phyloP scores from a whole-genome alignment of 352 stramenopile genomes.

The Globisporangium middletonii region DNA sequence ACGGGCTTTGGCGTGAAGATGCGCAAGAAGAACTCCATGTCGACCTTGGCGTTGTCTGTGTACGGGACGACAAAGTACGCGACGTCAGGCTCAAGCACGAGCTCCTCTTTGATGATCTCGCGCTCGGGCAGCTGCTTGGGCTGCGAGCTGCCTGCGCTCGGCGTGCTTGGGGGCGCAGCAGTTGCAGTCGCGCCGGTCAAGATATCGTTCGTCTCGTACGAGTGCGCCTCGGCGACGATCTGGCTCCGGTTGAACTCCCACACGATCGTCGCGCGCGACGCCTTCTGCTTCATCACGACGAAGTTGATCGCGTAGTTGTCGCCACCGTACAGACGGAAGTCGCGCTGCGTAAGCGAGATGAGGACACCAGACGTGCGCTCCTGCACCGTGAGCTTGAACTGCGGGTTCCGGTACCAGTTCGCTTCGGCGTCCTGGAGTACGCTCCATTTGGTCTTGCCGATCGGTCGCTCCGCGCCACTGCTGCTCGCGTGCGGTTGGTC shows the following conservation, averaged over 20 bases:
- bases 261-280: slow-evolving; percentile 38
- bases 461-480: slow-evolving; percentile 21
- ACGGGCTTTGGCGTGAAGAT: slow-evolving; percentile 77
- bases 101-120: slow-evolving; percentile 70
- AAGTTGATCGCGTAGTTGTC: slow-evolving; percentile 88
- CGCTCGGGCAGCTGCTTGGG: slow-evolving; percentile 57
- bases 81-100: slow-evolving; percentile 63
- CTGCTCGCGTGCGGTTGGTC: slow-evolving; percentile 3
- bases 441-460: slow-evolving; percentile 61
- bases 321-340: slow-evolving; percentile 71
- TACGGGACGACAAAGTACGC: slow-evolving; percentile 84
- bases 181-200: neutral
- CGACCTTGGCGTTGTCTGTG: slow-evolving; percentile 70
- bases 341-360: slow-evolving; percentile 79
- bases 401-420: slow-evolving; percentile 90
- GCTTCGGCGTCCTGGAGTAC: slow-evolving; percentile 69
- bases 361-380: slow-evolving; percentile 42
- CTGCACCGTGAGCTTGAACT: slow-evolving; percentile 66
- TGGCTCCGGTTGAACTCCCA: slow-evolving; percentile 71
- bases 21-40: slow-evolving; percentile 89
- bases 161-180: neutral
- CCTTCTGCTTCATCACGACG: slow-evolving; percentile 74
- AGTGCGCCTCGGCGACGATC: slow-evolving; percentile 65
- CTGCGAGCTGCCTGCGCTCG: neutral
- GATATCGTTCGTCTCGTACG: slow-evolving; percentile 35